Base-by-base conservation (phyloP, 2,329 filamentous ascomycete genomes). In the Arthrobotrys sinensis region DNA sequence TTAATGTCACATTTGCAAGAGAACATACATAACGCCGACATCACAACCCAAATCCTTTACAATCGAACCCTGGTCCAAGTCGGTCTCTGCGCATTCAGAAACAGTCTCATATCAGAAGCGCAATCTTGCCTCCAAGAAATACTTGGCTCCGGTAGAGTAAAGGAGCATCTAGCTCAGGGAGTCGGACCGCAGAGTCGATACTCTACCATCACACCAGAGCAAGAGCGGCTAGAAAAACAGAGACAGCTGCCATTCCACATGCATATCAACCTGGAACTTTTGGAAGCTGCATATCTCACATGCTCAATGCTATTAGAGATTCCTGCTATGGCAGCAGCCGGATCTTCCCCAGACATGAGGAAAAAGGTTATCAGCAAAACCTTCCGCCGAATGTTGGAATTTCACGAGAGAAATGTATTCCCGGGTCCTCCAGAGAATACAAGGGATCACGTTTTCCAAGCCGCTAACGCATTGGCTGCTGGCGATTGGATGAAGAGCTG, bases 301-400 rank as follows among this genome's bases (percentile, higher is more conserved):
- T 98, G 95, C 88, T 97, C 94, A 86, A 99, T 99, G 96, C 92
- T 99, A 81, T 90, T 99, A 72, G 96, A 99, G 87, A 98, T 99
- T 80, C 96, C 96, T 78, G 91, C 98, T 55, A 91, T 99, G 82
- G 96, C 96, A 60, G 96, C 98, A 86, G 96, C 95, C 40, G 96
- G 96, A 81, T 98, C 95, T 6, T 96, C 95, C 21, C 96, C 96
- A 11, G 96, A 99, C 84, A 90, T 98, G 85, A 96, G 93, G 89
- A 97, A 97, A 89, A 91, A 95, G 80, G 90, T 98, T 83, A 98
- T 99, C 85, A 97, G 94, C 88, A 99, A 99, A 90, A 98, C 96
- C 2, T 99, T 98, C 89, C 93, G 96, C 82, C 93, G 96, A 81
- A 97, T 99, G 92, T 90, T 99, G 81, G 96, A 99, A 86, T 99